These are phyloP conservation scores for Eucalyptus albens DNA, from an alignment of 345 rosid genomes.

Conservation along the genomic window DNA sequence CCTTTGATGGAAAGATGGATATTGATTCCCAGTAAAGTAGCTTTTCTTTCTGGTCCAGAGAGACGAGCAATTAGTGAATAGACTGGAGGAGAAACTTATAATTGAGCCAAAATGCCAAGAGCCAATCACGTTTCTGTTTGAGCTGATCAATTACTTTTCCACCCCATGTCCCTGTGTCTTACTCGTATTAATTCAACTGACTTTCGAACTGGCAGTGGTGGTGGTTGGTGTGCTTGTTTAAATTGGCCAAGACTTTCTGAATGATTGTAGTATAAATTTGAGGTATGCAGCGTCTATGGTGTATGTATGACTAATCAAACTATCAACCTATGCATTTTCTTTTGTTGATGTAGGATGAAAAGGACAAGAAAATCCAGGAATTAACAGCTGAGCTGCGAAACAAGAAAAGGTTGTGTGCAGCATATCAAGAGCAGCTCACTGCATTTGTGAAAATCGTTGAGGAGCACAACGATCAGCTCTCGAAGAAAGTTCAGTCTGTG, in stretches of 20 bases:
- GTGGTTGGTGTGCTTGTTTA: background rate
- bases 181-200: background rate
- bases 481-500: slow-evolving; percentile 5
- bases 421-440: slow-evolving; percentile 11
- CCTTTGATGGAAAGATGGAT: background rate
- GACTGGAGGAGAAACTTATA: background rate
- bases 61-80: background rate
- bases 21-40: background rate
- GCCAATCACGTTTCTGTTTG: background rate
- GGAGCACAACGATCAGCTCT: slow-evolving; percentile 10
- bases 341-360: slow-evolving; percentile 3
- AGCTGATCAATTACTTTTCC: background rate
- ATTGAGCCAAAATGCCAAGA: background rate
- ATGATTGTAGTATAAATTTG: background rate
- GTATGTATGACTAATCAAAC: background rate
- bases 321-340: background rate
- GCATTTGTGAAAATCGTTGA: slow-evolving; percentile 9
- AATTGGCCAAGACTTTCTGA: background rate
- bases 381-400: slow-evolving; percentile 5
- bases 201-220: background rate
- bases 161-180: background rate
- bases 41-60: background rate
- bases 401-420: slow-evolving; percentile 9
- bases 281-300: background rate
- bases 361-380: slow-evolving; percentile 18